Percentiles rank a stretch among this genome's conserved stretches.
Conservation (phyloP, 495 filamentous ascomycete species). For the Xylaria intraflava region DNA sequence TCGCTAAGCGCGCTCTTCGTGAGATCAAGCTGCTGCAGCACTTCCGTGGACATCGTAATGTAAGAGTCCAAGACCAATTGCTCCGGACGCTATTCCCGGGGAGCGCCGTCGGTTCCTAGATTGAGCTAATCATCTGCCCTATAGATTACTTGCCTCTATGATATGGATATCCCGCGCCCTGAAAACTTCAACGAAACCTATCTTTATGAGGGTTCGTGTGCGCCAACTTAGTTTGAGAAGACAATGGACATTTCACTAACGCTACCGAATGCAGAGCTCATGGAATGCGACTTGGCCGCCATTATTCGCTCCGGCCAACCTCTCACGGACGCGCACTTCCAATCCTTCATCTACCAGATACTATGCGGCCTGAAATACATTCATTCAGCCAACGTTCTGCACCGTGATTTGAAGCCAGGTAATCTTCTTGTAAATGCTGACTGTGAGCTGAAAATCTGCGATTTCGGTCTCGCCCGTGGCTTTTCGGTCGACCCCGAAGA, state of each 20-base stretch:
- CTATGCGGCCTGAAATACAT: constrained; percentile 97
- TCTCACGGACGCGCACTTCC: constrained; percentile 92
- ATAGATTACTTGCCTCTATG: constrained; percentile 97
- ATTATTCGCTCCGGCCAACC: constrained; percentile 96
- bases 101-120: background rate
- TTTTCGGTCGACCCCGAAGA: constrained; percentile 97
- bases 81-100: background rate
- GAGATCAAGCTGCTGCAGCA: constrained; percentile 99
- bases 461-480: constrained; percentile 92
- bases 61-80: constrained; percentile 23
- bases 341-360: constrained; percentile 93
- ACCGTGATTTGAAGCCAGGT: constrained; percentile 93
- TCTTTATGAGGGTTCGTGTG: constrained; percentile 80
- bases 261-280: constrained; percentile 80
- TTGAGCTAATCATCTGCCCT: constrained; percentile 7
- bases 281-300: constrained; percentile 98
- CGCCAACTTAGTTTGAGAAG: background rate
- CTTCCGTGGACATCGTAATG: constrained; percentile 72
- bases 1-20: constrained; percentile 92
- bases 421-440: constrained; percentile 97
- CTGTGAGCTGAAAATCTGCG: constrained; percentile 98
- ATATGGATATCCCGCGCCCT: constrained; percentile 97
- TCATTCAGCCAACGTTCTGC: constrained; percentile 94
- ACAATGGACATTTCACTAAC: background rate
- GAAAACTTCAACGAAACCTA: constrained; percentile 99